Evolutionary conservation across 2,329 filamentous ascomycete species (phyloP), one percentile per base, ranked within the genome.

Genomic region (Pseudomassariella vexata): DNA sequence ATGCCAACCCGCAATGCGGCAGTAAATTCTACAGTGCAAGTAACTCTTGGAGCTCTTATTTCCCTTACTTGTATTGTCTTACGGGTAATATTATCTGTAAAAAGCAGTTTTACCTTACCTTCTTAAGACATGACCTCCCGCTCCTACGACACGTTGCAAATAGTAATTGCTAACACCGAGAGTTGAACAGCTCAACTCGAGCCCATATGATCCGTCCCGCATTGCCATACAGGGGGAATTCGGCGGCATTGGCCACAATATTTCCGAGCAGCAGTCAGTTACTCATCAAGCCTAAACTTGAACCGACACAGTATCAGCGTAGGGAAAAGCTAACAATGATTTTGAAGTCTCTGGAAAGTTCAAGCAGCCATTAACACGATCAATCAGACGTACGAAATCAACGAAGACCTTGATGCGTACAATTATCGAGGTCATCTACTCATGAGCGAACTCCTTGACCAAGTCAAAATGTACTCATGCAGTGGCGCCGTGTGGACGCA

Each of bases 161-260:
- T n/a, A n/a, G n/a, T n/a, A n/a, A n/a, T n/a, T n/a, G n/a, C n/a
- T n/a, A n/a, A n/a, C n/a, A n/a, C n/a, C n/a, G n/a, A n/a, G n/a
- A n/a, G n/a, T n/a, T n/a, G n/a, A n/a, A n/a, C n/a, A n/a, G n/a
- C n/a, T 60, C 3, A 44, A 57, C 4, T 74, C 72, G 0, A 65
- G 60, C 5, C 78, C 71, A 1, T 76, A 69, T 46, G 79, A 79
- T 39, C 57, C 65, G 0, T 58, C 44, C 5, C 70, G 81, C 1
- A 82, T 85, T 19, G 80, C 71, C 0, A 68, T 85, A 42, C 79
- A 84, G 40, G 81, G 81, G 18, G 82, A 85, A 45, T 85, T 84
- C 35, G 81, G 80, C 3, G 81, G 81, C 0, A 68, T 84, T 9
- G 82, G 81, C 0, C 65, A 79, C 29, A 82, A 82, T 32, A 68